Percentiles rank a stretch among this genome's conserved stretches.
Evolutionary conservation across 176 grass and related monocot genomes (phyloP).

Genomic region (Eragrostis nindensis): DNA sequence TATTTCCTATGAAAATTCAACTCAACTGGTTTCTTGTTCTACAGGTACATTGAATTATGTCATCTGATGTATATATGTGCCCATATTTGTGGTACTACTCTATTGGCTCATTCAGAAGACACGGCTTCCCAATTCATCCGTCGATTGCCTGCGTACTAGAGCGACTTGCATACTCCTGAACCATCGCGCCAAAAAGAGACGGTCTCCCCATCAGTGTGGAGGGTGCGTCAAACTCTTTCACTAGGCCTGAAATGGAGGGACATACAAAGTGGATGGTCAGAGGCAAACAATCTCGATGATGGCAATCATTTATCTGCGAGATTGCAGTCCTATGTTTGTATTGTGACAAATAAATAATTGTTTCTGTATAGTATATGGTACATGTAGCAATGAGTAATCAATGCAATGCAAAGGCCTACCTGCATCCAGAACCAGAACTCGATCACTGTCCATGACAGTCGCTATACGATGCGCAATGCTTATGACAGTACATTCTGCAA

Average conservation of each 20-base stretch:
- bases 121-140: conserved; percentile 27
- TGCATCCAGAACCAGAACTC: conserved; percentile 87
- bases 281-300: not conserved
- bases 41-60: too few relatives aligned
- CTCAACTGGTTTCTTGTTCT: too few relatives aligned
- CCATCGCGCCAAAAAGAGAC: conserved; percentile 71
- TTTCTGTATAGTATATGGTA: not conserved
- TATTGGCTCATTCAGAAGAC: not conserved
- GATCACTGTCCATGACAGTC: conserved; percentile 86
- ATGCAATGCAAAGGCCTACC: conserved; percentile 42
- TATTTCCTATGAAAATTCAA: too few relatives aligned
- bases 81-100: too few relatives aligned
- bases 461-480: conserved; percentile 92
- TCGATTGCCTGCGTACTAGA: conserved; percentile 38
- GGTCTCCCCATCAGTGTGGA: conserved; percentile 65
- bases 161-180: conserved; percentile 81
- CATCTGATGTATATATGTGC: too few relatives aligned
- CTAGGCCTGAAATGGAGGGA: conserved; percentile 58
- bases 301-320: not conserved
- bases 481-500: conserved; percentile 68
- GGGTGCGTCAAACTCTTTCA: conserved; percentile 75
- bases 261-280: not conserved
- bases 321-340: not conserved
- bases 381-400: not conserved
- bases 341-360: not conserved